A percentile compares a stretch with the other conserved stretches of the same genome.
Evolutionary conservation across 345 rosid genomes (phyloP).

Genomic region (Draba incana): DNA sequence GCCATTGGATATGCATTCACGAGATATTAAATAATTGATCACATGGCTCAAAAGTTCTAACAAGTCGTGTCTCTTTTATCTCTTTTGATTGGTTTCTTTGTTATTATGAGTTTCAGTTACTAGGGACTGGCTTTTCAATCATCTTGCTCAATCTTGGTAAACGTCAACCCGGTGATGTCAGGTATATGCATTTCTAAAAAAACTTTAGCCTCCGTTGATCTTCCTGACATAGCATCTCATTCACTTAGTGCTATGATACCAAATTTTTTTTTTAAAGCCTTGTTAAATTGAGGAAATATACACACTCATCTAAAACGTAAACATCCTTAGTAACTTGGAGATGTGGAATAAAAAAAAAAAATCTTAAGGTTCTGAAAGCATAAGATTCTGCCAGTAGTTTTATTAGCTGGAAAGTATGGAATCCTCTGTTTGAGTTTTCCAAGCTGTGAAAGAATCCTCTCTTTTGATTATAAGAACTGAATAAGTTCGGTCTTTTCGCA

Average conservation of each 20-base stretch:
- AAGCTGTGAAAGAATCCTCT: slow-evolving; percentile 19
- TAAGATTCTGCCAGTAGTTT: slow-evolving; percentile 34
- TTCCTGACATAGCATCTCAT: neutral
- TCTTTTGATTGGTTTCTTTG: neutral
- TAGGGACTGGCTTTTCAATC: slow-evolving; percentile 74
- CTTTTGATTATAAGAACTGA: slow-evolving; percentile 24
- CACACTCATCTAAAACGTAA: slow-evolving; percentile 20
- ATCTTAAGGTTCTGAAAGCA: slow-evolving; percentile 34
- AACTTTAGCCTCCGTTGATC: slow-evolving; percentile 3
- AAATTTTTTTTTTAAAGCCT: neutral
- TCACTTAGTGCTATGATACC: neutral
- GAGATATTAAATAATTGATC: neutral
- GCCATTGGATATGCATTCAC: slow-evolving; percentile 24
- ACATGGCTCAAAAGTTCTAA: slow-evolving; percentile 5
- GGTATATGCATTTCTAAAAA: slow-evolving; percentile 48
- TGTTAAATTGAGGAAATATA: slow-evolving; percentile 3
- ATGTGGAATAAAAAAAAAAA: slow-evolving; percentile 2
- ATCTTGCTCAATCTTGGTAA: slow-evolving; percentile 83
- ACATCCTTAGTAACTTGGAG: neutral
- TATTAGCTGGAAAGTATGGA: slow-evolving; percentile 37
- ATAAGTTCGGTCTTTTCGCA: slow-evolving; percentile 40
- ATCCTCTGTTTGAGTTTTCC: slow-evolving; percentile 16
- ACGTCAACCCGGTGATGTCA: slow-evolving; percentile 82
- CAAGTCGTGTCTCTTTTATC: neutral
- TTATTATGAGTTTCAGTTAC: slow-evolving; percentile 53